Evolutionary conservation across 2,329 filamentous ascomycete species (phyloP).

Genomic region (Scedosporium aurantiacum): DNA sequence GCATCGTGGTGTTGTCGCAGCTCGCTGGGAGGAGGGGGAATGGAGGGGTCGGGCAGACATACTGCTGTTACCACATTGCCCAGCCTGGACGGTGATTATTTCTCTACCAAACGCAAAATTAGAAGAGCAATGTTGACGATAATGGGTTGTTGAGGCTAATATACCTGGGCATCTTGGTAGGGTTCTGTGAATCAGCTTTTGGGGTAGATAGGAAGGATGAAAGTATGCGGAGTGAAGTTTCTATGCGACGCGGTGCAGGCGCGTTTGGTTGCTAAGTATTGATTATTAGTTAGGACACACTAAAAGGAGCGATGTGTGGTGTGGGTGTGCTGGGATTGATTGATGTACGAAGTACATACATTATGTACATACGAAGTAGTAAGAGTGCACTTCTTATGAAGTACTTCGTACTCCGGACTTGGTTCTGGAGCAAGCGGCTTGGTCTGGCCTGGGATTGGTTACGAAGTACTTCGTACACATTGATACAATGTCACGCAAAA

Average conservation of each 20-base stretch:
- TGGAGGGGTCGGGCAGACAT: slow-evolving; percentile 31
- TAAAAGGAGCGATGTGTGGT: too few species aligned
- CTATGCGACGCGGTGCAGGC: too few species aligned
- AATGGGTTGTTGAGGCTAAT: neutral
- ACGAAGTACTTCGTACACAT: too few species aligned
- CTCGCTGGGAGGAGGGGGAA: slow-evolving; percentile 11
- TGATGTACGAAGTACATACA: too few species aligned
- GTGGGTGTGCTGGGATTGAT: too few species aligned
- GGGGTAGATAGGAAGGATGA: neutral
- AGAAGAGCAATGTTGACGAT: neutral
- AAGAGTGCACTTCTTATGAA: too few species aligned
- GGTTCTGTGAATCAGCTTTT: neutral
- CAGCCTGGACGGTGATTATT: slow-evolving; percentile 98
- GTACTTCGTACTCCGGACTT: too few species aligned
- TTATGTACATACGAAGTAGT: too few species aligned
- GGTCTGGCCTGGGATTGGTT: too few species aligned
- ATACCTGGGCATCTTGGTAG: slow-evolving; percentile 10
- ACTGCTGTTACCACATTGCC: slow-evolving; percentile 99
- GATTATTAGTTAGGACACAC: too few species aligned
- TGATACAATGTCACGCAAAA: neutral
- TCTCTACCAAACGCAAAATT: slow-evolving; percentile 48
- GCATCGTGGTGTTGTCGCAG: neutral
- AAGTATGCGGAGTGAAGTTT: neutral
- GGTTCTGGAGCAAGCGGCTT: too few species aligned
- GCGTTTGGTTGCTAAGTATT: too few species aligned